A percentile compares a stretch with the other conserved stretches of the same genome.
Evolutionary conservation across 768 basidiomycete species (phyloP).

Genomic region (Suillus americanus): DNA sequence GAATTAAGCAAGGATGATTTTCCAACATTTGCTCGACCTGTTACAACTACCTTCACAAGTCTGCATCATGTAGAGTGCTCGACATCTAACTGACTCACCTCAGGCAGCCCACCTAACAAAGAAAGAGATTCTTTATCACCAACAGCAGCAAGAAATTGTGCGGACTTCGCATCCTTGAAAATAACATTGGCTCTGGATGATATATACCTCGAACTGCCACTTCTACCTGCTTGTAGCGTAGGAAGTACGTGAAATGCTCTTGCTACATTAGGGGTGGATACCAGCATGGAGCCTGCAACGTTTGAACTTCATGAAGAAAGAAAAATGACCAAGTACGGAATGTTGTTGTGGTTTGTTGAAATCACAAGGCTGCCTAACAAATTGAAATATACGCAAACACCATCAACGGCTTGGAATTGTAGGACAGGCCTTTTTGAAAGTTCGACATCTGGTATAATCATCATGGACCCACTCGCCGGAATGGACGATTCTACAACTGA

Average conservation of each 20-base stretch:
- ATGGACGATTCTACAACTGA: constrained; percentile 49
- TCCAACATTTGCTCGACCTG: constrained; percentile 77
- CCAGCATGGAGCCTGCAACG: neutral
- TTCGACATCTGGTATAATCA: neutral
- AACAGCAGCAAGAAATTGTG: constrained; percentile 27
- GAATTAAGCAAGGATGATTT: constrained; percentile 76
- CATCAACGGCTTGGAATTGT: neutral
- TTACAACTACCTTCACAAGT: neutral
- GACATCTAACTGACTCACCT: constrained; percentile 22
- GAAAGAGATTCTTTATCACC: constrained; percentile 19
- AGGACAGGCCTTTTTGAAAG: neutral
- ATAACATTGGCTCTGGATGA: constrained; percentile 4
- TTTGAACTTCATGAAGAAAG: neutral
- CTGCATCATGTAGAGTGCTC: neutral
- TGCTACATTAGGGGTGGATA: neutral
- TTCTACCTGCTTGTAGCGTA: neutral
- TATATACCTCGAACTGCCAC: neutral
- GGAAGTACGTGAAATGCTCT: neutral
- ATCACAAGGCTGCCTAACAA: constrained; percentile 22
- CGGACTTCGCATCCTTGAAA: constrained; percentile 26
- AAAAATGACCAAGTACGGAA: neutral
- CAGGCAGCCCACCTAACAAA: constrained; percentile 21
- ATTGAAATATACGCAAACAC: constrained; percentile 13
- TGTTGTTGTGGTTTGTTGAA: constrained; percentile 25
- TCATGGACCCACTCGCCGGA: constrained; percentile 21